Base-by-base conservation (phyloP, 139 green algal species). In the Klebsormidium nitens region DNA sequence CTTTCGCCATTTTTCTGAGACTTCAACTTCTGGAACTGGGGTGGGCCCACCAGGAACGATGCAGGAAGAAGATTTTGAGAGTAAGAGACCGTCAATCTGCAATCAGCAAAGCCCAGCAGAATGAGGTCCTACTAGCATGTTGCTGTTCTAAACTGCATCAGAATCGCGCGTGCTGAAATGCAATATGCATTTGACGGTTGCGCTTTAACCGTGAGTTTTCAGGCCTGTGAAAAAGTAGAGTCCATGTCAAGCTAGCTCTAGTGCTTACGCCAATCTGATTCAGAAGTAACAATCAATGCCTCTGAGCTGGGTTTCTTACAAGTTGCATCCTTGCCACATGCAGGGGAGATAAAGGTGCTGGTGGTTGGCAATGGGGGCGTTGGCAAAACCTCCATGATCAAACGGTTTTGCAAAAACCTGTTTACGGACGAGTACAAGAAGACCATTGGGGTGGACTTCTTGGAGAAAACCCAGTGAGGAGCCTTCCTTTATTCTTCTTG, bases 391-490 rank as follows among this genome's bases (percentile, higher is more conserved):
- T 83, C 65, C 37, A 87, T 93, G 82, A 91, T 90, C n/a, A 47
- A 79, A 3, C 71, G 85, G 1, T 89, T 90, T 40, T 47, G 32
- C n/a, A 83, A 81, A 44, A 85, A 85, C 2, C 67, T 82, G 0
- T 93, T 87, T 74, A 87, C 85, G 2, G 80, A 90, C 42, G 82
- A 87, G 34, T 88, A 89, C 73, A 90, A 90, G 56, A 91, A 90
- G 73, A 91, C 87, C 1, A 89, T 91, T n/a, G 87, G 87, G 0
- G 87, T 93, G 3, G 87, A 93, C 67, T 93, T 93, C 55, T 60
- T 93, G 38, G 87, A 93, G 59, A 89, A 89, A 64, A 55, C 70
- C 19, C 75, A 83, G 65, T 89, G 31, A 64, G 56, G 44, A 52
- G n/a, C n/a, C n/a, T n/a, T n/a, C n/a, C n/a, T n/a, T n/a, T n/a